These are phyloP conservation scores for Oryza meridionalis DNA, from an alignment of 176 grass and related monocot species.

Conservation along the genomic window DNA sequence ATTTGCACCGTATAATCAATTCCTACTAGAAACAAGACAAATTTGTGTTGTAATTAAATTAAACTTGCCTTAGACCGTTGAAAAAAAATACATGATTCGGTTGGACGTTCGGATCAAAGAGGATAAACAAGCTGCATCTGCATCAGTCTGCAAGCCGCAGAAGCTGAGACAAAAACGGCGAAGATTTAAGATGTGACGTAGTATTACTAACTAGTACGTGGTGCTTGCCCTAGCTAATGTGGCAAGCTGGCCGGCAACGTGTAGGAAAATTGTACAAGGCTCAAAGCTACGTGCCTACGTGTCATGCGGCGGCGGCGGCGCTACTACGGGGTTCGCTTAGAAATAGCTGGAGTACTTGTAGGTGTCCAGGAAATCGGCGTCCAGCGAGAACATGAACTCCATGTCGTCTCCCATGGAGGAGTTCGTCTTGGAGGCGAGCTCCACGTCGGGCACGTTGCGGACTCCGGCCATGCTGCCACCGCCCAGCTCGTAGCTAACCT, in stretches of 20 bases:
- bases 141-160: neutral
- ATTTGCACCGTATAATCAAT: neutral
- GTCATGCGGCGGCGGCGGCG: neutral
- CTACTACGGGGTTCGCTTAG: neutral
- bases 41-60: neutral
- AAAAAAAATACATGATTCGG: neutral
- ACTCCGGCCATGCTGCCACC: neutral
- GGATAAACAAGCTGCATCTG: neutral
- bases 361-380: slow-evolving; percentile 46
- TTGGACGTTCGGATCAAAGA: neutral
- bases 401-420: slow-evolving; percentile 41
- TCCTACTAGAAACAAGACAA: neutral
- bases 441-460: slow-evolving; percentile 36
- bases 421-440: slow-evolving; percentile 34
- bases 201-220: neutral
- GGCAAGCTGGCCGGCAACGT: neutral
- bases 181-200: neutral
- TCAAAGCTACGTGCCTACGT: neutral
- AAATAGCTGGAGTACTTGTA: slow-evolving; percentile 34
- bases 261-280: neutral
- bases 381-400: slow-evolving; percentile 60
- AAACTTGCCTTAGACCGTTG: too few species aligned
- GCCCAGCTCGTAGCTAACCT: neutral
- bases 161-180: neutral
- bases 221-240: neutral